Evolutionary conservation across 2,329 filamentous ascomycete genomes (phyloP), one percentile per base, ranked within the genome.

Genomic region (Calonectria ilicicola): DNA sequence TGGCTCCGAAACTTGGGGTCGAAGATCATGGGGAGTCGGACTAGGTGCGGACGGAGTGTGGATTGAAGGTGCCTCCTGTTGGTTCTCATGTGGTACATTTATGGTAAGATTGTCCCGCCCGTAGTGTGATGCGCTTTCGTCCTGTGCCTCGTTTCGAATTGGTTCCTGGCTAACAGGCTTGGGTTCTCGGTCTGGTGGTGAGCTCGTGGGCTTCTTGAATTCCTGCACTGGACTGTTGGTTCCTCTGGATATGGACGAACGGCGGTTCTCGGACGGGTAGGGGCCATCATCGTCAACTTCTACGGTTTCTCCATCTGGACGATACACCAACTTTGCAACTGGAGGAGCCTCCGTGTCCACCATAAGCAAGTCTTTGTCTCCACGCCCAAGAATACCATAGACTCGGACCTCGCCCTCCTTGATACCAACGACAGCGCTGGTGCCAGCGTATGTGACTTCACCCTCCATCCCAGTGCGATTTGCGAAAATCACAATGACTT

Each of bases 381-480:
- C 91, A 19, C 93, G 91, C 0, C 93, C 93, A 5, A 95, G 84
- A 0, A 94, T 84, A 0, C 93, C 93, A 67, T 93, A 95, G 0
- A 95, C 87, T 63, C 84, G 91, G 12, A 95, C 91, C 56, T 91
- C 90, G 0, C 93, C 93, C 7, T 86, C 83, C 15, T 90, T 86
- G 35, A 96, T 89, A 8, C 91, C 91, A 42, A 96, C 82, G 0
- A 96, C 92, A 0, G 92, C 89, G 73, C 92, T 95, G 0, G 93
- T 95, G 0, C 94, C 94, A 0, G 94, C 92, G 82, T 95, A 97
- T 1, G 90, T 88, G 1, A 88, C 91, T 0, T 91, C 88, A 9
- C 87, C 89, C 77, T 96, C 94, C 1, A 84, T 86, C 0, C 94
- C 94, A 42, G 88, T 89, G 4, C 94, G 87, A 80, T 97, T 96